Evolutionary conservation across 78 protist genomes (phyloP).

Genomic region (Andalucia godoyi): DNA sequence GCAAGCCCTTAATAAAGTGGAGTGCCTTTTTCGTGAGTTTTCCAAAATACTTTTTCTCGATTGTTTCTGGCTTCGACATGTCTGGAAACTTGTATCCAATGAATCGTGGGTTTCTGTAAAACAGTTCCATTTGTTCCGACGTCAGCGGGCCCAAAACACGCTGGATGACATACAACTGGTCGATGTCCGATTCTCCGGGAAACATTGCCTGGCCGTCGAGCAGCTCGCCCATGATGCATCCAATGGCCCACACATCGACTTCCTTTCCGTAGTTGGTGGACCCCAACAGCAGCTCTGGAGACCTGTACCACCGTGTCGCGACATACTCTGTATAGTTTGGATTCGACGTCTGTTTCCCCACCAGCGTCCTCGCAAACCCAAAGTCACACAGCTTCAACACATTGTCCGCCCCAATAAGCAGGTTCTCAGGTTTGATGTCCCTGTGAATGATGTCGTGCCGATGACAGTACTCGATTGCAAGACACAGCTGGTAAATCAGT

Average conservation of each 20-base stretch:
- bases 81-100: conserved; percentile 17
- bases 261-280: conserved; percentile 15
- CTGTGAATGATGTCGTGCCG: conserved; percentile 10
- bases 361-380: conserved; percentile 25
- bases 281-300: conserved; percentile 50
- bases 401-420: conserved; percentile 22
- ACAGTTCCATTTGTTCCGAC: conserved; percentile 5
- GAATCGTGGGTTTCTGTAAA: conserved; percentile 31
- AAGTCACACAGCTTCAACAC: conserved; percentile 50
- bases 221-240: conserved; percentile 64
- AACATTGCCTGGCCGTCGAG: conserved; percentile 52
- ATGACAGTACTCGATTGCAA: conserved; percentile 27
- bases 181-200: conserved; percentile 61
- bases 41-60: conserved; percentile 23
- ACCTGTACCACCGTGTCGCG: conserved; percentile 78
- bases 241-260: conserved; percentile 63
- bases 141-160: conserved; percentile 19
- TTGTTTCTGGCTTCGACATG: conserved; percentile 22
- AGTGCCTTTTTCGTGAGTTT: conserved; percentile 14
- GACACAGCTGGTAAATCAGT: conserved; percentile 17
- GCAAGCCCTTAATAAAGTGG: background rate
- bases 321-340: conserved; percentile 58
- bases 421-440: conserved; percentile 68
- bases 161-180: conserved; percentile 49
- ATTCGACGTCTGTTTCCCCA: background rate